Evolutionary conservation across 1,284 basidiomycete genomes (phyloP), one percentile per base, ranked within the genome.

Genomic region (Melampsora americana): DNA sequence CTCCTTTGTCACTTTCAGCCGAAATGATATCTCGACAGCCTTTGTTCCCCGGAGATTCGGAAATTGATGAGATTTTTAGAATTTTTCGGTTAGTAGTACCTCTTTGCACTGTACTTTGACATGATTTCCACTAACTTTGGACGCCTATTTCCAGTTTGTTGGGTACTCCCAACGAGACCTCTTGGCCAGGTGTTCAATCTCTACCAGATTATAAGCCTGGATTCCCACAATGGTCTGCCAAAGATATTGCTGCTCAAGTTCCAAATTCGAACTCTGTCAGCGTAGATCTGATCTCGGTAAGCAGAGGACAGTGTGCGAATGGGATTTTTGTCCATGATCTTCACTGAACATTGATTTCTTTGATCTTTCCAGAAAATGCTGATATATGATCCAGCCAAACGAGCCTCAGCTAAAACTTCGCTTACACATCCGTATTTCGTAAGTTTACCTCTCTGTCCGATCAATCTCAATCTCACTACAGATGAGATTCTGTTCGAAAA

Each of bases 51-150:
- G 95, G 96, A 11, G 95, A 99, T 85, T 97, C 94, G 35, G 95
- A 99, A 84, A 99, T 99, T 81, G 95, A 99, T 85, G 95, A 99
- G 85, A 99, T 99, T 80, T 99, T 98, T 88, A 92, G 94, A 84
- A 99, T 98, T 82, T 99, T 99, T 87, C 89, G 92, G 92, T 92
- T 78, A 75, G 86, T 80, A 11, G 50, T 56, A 16, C 26, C 28
- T 35, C 35, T 35, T 35, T 9, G 5, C 35, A 35, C 35, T 35
- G 35, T 35, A 35, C 9, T 9, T 35, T 35, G 35, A 35, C 5
- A 35, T 35, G 35, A 35, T 35, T 9, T 4, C 9, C 35, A 35
- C 35, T 35, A 60, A 9, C 53, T 39, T 60, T 26, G 12, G 26
- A 46, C 23, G 6, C 44, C 26, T 60, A 39, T 18, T n/a, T 64